Evolutionary conservation across 169 alveolate genomes (phyloP), one percentile per base, ranked within the genome.

Genomic region (Neospora caninum): DNA sequence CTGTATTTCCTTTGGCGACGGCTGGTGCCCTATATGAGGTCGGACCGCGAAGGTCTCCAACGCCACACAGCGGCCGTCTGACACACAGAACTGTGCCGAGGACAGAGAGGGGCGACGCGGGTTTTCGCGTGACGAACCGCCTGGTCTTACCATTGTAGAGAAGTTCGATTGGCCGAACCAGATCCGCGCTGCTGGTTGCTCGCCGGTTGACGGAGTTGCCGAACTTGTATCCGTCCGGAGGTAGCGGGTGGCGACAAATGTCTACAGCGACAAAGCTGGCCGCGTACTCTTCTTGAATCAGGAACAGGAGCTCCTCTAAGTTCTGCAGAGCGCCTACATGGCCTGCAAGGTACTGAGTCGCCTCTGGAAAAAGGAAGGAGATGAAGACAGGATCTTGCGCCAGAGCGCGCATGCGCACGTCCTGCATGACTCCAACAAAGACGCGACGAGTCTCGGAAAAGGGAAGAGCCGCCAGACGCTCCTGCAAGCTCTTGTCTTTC

Each of bases 201-300:
- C 67, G n/a, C 31, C 54, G 31, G 2, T 20, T 29, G 13, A 43
- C 89, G 89, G 2, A 82, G 38, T 38, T 67, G 69, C 89, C 89
- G 91, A 80, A 80, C 25, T 22, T 31, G 69, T 80, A 80, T 34
- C 86, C 91, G 0, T 45, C 78, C 1, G 94, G 94, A 16, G 94
- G 94, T 42, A 80, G 64, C 41, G 91, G 91, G 84, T 91, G 94
- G 42, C 94, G 67, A 69, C 94, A 91, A 34, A 91, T 53, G n/a
- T 91, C 94, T 2, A 91, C 87, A 7, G 86, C 18, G 69, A 78
- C 86, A 31, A 91, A 9, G 67, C 94, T 91, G 13, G 43, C 42
- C 0, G 84, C 67, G n/a, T 78, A 39, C 41, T 91, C 94, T 22
- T 80, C 84, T n/a, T 31, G 54, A 16, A 91, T 58, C 18, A 80